Evolutionary conservation across 768 basidiomycete genomes (phyloP).

Genomic region (Rhodotorula paludigena): DNA sequence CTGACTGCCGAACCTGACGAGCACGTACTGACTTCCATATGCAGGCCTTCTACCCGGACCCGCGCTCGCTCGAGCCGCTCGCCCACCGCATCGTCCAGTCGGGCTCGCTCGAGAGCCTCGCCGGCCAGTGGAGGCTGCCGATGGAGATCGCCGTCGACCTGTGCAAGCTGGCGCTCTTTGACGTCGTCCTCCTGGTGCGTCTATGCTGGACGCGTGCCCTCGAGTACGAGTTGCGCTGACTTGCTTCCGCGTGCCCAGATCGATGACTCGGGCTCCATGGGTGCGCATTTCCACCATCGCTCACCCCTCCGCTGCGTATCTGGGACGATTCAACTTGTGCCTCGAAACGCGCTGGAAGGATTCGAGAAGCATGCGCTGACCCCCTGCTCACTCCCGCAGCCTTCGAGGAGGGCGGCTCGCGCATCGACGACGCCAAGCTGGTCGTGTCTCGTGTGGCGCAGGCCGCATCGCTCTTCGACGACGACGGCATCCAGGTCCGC

Average conservation of each 20-base stretch:
- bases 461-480: constrained; percentile 15
- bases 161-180: constrained; percentile 49
- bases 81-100: constrained; percentile 47
- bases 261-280: constrained; percentile 3
- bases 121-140: constrained; percentile 49
- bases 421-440: constrained; percentile 52
- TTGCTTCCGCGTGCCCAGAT: not conserved
- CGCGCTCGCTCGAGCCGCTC: constrained; percentile 46
- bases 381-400: constrained; percentile 4
- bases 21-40: constrained; percentile 17
- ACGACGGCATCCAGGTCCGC: constrained; percentile 12
- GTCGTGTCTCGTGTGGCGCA: constrained; percentile 18
- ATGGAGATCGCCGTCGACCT: constrained; percentile 49
- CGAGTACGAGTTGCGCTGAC: not conserved
- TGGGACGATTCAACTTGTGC: too few species aligned
- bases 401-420: constrained; percentile 49
- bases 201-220: not conserved
- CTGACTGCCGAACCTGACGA: too few species aligned
- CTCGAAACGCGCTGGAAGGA: not conserved
- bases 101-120: constrained; percentile 46
- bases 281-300: not conserved
- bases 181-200: constrained; percentile 37
- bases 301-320: too few species aligned
- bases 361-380: too few species aligned
- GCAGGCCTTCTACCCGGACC: constrained; percentile 50